Conservation (phyloP, 148 eudicot genomes). For the Cornus controversa region DNA sequence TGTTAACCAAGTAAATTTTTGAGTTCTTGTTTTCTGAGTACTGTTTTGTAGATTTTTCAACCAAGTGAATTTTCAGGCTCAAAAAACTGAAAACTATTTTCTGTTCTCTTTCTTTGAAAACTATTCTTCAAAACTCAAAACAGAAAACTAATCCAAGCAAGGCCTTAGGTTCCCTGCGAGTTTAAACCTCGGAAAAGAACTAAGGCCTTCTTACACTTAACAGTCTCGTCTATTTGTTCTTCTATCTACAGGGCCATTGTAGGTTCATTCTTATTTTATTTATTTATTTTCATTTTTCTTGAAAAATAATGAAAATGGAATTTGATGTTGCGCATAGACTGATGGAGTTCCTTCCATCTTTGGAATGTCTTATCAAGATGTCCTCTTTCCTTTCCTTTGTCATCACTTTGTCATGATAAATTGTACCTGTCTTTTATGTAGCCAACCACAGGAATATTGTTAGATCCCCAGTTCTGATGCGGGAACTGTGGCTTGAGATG, state of each 20-base stretch:
- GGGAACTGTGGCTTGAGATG: constrained; percentile 98
- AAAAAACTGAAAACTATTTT: too few species aligned
- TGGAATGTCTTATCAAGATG: background rate
- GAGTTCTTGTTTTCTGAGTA: too few species aligned
- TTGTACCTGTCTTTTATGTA: constrained; percentile 30
- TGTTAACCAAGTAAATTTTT: too few species aligned
- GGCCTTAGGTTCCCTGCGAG: background rate
- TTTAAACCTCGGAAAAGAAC: background rate
- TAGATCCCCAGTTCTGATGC: constrained; percentile 79
- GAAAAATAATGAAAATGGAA: background rate
- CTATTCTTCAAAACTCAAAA: too few species aligned
- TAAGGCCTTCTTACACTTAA: background rate
- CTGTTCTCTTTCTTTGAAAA: too few species aligned
- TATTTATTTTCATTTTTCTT: background rate
- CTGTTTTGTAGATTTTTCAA: too few species aligned
- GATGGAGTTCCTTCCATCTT: background rate
- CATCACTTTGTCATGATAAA: background rate
- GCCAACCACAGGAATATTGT: constrained; percentile 97
- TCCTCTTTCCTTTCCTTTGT: background rate
- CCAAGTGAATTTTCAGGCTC: too few species aligned
- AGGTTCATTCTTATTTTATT: background rate
- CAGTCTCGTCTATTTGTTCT: background rate
- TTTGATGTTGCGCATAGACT: background rate
- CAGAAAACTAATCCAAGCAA: too few species aligned
- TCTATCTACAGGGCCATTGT: background rate